These are phyloP conservation scores for Exsudoporus frostii DNA, from an alignment of 768 basidiomycete genomes.

Conservation along the genomic window DNA sequence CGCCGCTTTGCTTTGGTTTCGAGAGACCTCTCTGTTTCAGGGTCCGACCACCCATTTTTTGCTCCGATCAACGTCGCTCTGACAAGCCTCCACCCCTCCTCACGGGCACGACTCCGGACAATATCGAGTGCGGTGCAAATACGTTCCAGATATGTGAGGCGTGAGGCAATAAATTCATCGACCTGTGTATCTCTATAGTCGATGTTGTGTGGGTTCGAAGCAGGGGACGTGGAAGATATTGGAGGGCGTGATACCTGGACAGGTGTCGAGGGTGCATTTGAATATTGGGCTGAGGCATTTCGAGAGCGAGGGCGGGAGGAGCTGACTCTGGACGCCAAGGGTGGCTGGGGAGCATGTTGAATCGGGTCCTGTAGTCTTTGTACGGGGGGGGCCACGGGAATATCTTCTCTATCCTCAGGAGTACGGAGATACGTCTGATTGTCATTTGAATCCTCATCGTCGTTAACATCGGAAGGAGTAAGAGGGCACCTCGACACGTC, in stretches of 20 bases:
- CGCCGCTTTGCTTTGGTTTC: slow-evolving; percentile 59
- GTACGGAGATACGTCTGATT: slow-evolving; percentile 24
- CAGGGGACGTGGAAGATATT: slow-evolving; percentile 2
- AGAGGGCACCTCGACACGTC: slow-evolving; percentile 20
- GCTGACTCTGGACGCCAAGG: slow-evolving; percentile 19
- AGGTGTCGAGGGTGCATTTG: not conserved
- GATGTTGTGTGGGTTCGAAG: not conserved
- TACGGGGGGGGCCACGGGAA: slow-evolving; percentile 7
- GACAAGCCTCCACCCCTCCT: slow-evolving; percentile 40
- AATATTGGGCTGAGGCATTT: slow-evolving; percentile 5
- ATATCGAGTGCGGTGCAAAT: slow-evolving; percentile 41
- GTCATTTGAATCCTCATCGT: slow-evolving; percentile 30
- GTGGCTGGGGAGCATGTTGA: not conserved
- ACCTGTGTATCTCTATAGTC: not conserved
- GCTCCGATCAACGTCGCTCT: slow-evolving; percentile 23
- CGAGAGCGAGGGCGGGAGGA: slow-evolving; percentile 30
- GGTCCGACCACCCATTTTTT: slow-evolving; percentile 27
- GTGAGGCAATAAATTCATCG: slow-evolving; percentile 17
- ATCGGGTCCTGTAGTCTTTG: not conserved
- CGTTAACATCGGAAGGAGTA: slow-evolving; percentile 25
- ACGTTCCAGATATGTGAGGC: slow-evolving; percentile 29
- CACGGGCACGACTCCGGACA: slow-evolving; percentile 40
- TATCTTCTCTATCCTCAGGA: slow-evolving; percentile 23
- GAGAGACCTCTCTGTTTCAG: slow-evolving; percentile 36
- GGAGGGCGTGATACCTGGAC: not conserved